Base-by-base conservation (phyloP, 305 asterid genomes). In the Plantago coronopus region DNA sequence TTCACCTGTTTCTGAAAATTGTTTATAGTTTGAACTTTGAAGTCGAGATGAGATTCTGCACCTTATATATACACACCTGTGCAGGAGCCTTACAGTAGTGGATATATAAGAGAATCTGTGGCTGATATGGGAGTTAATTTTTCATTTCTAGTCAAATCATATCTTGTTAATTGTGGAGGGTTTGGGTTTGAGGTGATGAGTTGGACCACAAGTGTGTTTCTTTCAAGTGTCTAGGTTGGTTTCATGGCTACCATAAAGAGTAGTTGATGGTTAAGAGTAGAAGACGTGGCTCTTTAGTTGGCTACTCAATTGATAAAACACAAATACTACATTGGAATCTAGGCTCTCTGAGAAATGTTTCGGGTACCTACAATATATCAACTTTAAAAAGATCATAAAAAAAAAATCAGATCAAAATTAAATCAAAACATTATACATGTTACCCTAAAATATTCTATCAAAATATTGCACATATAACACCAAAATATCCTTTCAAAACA, bases 201-300 rank as follows among this genome's bases (percentile, higher is more conserved):
- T 40, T 31, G 44, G 67, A 18, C 51, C 59, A 25, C 49, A 44
- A n/a, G 7, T 49, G 17, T 18, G 22, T 49, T 20, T 60, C 17
- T 46, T 63, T 63, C 21, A 14, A 51, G 57, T 31, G 10, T 13
- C 10, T 37, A 59, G 62, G 40, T 67, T n/a, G n/a, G n/a, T n/a
- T n/a, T 72, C 61, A 78, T 68, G 72, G 74, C 49, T 14, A 64
- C 79, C 81, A 76, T 65, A 54, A 46, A 53, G 15, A 17, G 19
- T 34, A 5, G 16, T 61, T 74, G 72, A 76, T 83, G 83, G 85
- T 69, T 70, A 31, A 22, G 56, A 68, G 48, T 21, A 18, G 76
- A 73, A 62, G 72, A 77, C 86, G 91, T 84, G 88, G 78, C 85
- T 67, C 31, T 69, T 22, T 54, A 38, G 62, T 21, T 53, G 23